Evolutionary conservation across 805 yeast genomes (phyloP).

Genomic region (Nakazawaea sp.): DNA sequence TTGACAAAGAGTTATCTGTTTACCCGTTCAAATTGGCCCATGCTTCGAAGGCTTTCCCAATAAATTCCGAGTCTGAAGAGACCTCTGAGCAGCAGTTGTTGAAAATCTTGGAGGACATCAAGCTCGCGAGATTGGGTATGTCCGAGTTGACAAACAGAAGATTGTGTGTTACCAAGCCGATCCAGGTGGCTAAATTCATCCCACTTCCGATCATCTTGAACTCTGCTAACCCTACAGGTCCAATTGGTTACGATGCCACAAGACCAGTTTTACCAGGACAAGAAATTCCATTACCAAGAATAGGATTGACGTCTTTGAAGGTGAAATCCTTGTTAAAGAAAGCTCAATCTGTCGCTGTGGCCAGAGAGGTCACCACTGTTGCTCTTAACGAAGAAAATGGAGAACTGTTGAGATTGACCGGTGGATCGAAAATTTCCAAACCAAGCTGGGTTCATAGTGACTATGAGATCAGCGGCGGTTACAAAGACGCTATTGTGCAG

Average conservation of each 20-base stretch:
- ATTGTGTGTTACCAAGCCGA: conserved; percentile 67
- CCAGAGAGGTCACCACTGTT: conserved; percentile 77
- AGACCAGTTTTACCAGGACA: conserved; percentile 63
- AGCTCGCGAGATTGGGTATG: conserved; percentile 65
- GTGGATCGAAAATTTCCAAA: conserved; percentile 60
- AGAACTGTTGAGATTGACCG: conserved; percentile 73
- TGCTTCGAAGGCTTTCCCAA: conserved; percentile 57
- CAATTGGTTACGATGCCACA: conserved; percentile 57
- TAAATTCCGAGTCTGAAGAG: conserved; percentile 30
- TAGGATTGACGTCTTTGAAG: conserved; percentile 65
- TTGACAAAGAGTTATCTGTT: conserved; percentile 74
- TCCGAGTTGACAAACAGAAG: conserved; percentile 76
- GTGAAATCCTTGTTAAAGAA: conserved; percentile 55
- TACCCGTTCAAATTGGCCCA: conserved; percentile 87
- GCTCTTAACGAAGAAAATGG: conserved; percentile 38
- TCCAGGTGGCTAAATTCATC: conserved; percentile 63
- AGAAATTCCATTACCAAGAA: conserved; percentile 68
- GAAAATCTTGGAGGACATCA: conserved; percentile 46
- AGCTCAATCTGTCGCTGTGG: conserved; percentile 49
- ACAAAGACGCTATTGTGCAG: conserved; percentile 38
- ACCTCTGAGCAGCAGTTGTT: conserved; percentile 32
- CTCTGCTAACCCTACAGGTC: conserved; percentile 60
- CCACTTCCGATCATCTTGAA: conserved; percentile 63
- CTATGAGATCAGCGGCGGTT: conserved; percentile 50
- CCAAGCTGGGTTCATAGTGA: conserved; percentile 89